Evolutionary conservation across 768 basidiomycete genomes (phyloP).

Genomic region (Tulasnella sp.): DNA sequence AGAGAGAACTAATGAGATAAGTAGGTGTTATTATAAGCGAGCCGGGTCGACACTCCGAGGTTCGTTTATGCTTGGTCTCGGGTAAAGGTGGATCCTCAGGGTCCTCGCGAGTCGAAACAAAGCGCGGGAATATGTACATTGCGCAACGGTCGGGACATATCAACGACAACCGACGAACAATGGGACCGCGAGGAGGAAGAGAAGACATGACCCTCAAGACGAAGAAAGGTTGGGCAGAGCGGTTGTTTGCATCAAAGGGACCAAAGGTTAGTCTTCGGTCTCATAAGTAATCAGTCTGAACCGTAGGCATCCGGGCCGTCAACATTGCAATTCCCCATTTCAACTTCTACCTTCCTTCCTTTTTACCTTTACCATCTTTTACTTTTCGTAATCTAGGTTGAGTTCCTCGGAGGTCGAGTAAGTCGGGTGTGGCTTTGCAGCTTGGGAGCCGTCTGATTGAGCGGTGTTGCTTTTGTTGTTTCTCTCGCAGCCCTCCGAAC

Average conservation of each 20-base stretch:
- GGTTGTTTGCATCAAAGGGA: constrained; percentile 10
- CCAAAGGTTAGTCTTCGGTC: constrained; percentile 7
- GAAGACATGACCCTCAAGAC: constrained; percentile 5
- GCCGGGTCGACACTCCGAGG: too few relatives aligned
- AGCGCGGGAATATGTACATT: constrained; percentile 12
- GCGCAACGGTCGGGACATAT: background rate
- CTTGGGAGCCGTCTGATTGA: background rate
- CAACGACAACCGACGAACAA: constrained; percentile 7
- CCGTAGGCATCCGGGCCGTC: background rate
- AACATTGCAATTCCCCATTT: background rate
- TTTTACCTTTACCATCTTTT: background rate
- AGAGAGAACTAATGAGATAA: too few relatives aligned
- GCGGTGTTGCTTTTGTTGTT: background rate
- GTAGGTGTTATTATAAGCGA: too few relatives aligned
- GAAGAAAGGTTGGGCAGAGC: constrained; percentile 1
- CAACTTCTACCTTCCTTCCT: background rate
- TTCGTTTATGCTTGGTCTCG: too few relatives aligned
- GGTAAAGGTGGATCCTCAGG: background rate
- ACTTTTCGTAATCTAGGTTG: background rate
- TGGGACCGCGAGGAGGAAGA: background rate
- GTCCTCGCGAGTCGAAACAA: background rate
- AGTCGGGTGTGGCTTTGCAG: background rate
- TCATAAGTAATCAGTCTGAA: constrained; percentile 8
- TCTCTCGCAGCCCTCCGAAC: background rate
- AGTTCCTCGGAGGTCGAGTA: background rate